These are phyloP conservation scores for Hypholoma sublateritium DNA, from an alignment of 768 basidiomycete species.

Conservation along the genomic window DNA sequence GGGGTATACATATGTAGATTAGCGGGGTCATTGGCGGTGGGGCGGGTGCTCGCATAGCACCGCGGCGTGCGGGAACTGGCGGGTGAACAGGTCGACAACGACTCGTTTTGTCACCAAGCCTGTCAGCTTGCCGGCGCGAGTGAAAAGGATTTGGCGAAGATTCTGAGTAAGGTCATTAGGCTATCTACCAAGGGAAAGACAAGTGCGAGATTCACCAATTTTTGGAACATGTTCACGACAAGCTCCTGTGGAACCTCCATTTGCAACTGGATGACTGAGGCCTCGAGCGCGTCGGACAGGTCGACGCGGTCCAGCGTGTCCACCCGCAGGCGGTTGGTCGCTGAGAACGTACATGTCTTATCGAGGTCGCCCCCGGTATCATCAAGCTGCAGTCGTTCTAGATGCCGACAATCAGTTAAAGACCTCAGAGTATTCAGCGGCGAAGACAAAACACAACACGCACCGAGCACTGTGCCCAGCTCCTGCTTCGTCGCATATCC, in stretches of 20 bases:
- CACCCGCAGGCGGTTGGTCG: slow-evolving; percentile 22
- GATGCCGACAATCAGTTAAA: not conserved
- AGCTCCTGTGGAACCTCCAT: slow-evolving; percentile 71
- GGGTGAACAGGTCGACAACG: slow-evolving; percentile 56
- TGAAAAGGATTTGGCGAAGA: slow-evolving; percentile 67
- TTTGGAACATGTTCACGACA: slow-evolving; percentile 75
- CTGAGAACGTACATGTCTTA: slow-evolving; percentile 44
- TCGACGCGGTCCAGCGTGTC: slow-evolving; percentile 32
- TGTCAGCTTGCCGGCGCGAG: slow-evolving; percentile 53
- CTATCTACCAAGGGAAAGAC: not conserved
- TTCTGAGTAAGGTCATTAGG: slow-evolving; percentile 41
- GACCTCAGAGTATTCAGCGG: not conserved
- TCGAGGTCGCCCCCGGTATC: slow-evolving; percentile 23
- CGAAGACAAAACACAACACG: slow-evolving; percentile 9
- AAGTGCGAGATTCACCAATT: slow-evolving; percentile 42
- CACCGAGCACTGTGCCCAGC: slow-evolving; percentile 39
- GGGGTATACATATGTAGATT: not conserved
- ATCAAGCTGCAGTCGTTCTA: slow-evolving; percentile 31
- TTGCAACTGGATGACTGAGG: slow-evolving; percentile 59
- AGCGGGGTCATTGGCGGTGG: slow-evolving; percentile 5
- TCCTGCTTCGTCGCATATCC: slow-evolving; percentile 64
- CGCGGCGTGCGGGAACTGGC: slow-evolving; percentile 56
- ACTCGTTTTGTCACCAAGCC: slow-evolving; percentile 73
- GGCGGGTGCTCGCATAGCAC: slow-evolving; percentile 26
- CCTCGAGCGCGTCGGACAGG: slow-evolving; percentile 40